Evolutionary conservation across 176 grass and related monocot species (phyloP).

Genomic region (Coix lacrymajobi): DNA sequence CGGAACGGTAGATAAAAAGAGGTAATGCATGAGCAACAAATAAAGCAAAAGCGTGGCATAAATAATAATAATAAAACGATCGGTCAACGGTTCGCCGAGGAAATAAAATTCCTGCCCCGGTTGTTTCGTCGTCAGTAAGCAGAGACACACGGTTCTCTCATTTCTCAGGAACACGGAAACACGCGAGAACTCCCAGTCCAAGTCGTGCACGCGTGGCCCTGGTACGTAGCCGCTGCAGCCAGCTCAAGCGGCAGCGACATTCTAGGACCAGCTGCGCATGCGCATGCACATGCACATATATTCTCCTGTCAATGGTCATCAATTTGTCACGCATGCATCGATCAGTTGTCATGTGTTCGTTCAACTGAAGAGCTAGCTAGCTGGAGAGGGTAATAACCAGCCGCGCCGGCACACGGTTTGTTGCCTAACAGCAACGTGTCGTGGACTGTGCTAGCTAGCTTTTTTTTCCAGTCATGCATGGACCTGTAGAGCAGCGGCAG

Average conservation of each 20-base stretch:
- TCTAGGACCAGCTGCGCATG: neutral
- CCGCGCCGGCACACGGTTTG: neutral
- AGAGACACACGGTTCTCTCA: neutral
- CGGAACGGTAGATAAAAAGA: neutral
- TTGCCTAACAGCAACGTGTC: no score
- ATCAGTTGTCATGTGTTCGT: neutral
- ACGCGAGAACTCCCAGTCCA: neutral
- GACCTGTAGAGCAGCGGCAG: no score
- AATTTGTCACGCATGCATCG: neutral
- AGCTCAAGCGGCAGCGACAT: neutral
- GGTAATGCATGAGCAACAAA: neutral
- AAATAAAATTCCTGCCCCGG: neutral
- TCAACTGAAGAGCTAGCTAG: neutral
- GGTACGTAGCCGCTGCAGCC: neutral
- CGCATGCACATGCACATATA: neutral
- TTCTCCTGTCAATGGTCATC: slow-evolving; percentile 1
- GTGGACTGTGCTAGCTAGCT: no score
- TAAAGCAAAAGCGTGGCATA: neutral
- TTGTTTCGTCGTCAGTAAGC: neutral
- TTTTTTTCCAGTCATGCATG: no score
- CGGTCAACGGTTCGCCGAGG: neutral
- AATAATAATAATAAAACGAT: neutral
- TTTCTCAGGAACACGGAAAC: slow-evolving; percentile 6
- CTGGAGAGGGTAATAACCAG: no score
- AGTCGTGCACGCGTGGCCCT: neutral